Conservation (phyloP, 2,329 filamentous ascomycete species). For the Fusarium pininemorale region DNA sequence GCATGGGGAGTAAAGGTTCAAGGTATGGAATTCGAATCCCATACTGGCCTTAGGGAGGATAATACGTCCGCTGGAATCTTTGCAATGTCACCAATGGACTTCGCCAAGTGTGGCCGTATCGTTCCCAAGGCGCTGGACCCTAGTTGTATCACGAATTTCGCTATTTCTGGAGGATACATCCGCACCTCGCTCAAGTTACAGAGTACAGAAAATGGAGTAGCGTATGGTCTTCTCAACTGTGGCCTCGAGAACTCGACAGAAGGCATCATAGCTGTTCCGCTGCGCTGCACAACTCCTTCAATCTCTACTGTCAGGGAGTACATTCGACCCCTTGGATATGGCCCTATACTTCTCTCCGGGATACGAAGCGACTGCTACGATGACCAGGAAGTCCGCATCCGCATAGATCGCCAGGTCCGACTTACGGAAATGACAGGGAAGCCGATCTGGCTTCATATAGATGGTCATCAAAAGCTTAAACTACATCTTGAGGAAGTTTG, state of each 20-base stretch:
- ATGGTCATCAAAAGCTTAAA: background rate
- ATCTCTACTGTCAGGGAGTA: background rate
- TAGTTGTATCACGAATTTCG: background rate
- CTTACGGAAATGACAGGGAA: rapidly evolving
- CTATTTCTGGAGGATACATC: background rate
- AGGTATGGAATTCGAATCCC: background rate
- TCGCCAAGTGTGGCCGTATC: background rate
- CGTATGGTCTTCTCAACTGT: background rate
- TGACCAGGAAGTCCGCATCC: background rate
- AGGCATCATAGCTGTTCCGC: background rate
- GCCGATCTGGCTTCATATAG: background rate
- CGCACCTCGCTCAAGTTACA: background rate
- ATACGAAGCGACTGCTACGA: rapidly evolving
- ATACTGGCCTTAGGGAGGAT: rapidly evolving
- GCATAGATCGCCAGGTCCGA: background rate
- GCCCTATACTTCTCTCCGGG: background rate
- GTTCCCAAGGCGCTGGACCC: background rate
- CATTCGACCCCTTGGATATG: background rate
- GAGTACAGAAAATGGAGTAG: too few relatives aligned
- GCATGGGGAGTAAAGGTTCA: background rate
- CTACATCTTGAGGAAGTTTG: background rate
- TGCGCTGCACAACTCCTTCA: background rate
- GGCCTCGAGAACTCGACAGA: background rate
- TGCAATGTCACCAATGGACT: background rate
- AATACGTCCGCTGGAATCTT: background rate